These are phyloP conservation scores for Monosporozyma unispora DNA, from an alignment of 805 yeast genomes.

Conservation along the genomic window DNA sequence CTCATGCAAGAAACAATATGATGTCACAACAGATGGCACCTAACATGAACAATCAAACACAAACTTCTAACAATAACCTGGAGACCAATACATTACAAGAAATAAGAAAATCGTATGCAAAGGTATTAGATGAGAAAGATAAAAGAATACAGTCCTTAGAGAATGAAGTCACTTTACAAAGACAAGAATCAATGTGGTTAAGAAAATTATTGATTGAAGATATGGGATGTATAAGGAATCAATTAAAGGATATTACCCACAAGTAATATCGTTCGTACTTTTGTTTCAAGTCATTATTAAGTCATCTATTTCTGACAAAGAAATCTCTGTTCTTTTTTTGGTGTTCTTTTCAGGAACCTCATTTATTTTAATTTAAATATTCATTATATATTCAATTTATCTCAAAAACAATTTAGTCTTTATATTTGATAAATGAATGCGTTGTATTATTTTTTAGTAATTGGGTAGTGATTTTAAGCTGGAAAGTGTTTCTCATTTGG, in stretches of 20 bases:
- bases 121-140: constrained; percentile 16
- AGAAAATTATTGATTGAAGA: constrained; percentile 21
- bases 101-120: constrained; percentile 8
- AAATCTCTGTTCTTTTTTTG: not conserved
- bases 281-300: not conserved
- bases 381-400: constrained; percentile 1
- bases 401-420: not conserved
- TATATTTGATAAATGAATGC: not conserved
- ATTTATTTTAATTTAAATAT: not conserved
- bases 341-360: not conserved
- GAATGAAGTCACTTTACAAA: constrained; percentile 15
- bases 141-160: constrained; percentile 14
- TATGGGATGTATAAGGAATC: constrained; percentile 17
- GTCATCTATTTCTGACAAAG: not conserved
- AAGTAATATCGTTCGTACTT: not conserved
- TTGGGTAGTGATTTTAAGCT: too few species aligned
- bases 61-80: not conserved
- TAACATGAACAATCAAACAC: not conserved
- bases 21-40: not conserved
- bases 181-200: constrained; percentile 18
- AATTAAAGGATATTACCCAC: constrained; percentile 20
- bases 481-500: too few species aligned
- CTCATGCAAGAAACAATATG: not conserved
- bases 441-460: too few species aligned
- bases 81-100: constrained; percentile 5